phyloP scores from a whole-genome alignment of 192 early-diverging fungal species.

The Coemansia furcata region DNA sequence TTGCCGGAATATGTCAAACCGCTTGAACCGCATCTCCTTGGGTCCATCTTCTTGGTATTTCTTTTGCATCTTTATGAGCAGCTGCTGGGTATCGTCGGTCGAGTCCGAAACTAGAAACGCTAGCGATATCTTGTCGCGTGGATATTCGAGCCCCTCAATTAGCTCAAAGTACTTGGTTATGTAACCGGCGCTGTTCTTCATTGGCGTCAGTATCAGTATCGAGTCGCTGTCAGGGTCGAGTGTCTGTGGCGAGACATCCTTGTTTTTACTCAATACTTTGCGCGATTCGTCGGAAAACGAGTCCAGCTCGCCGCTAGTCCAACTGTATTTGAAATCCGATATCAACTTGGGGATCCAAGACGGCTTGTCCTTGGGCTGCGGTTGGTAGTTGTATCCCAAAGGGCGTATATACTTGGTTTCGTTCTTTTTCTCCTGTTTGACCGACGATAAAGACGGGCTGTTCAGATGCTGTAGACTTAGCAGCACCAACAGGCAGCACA shows the following conservation, averaged over 20 bases:
- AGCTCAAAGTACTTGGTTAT: constrained; percentile 61
- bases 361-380: constrained; percentile 19
- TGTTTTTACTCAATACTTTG: constrained; percentile 24
- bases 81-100: constrained; percentile 57
- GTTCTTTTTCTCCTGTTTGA: not conserved
- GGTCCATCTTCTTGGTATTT: constrained; percentile 47
- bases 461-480: not conserved
- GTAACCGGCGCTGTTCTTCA: constrained; percentile 60
- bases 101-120: constrained; percentile 67
- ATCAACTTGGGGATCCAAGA: constrained; percentile 29
- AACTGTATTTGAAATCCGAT: not conserved
- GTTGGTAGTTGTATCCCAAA: constrained; percentile 21
- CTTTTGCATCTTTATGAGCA: constrained; percentile 36
- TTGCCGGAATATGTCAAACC: constrained; percentile 62
- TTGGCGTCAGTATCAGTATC: constrained; percentile 62
- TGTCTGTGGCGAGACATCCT: constrained; percentile 21
- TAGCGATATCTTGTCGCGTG: constrained; percentile 60
- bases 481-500: constrained; percentile 1
- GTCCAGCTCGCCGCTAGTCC: not conserved
- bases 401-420: constrained; percentile 25
- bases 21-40: constrained; percentile 51
- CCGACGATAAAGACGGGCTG: not conserved
- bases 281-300: constrained; percentile 23
- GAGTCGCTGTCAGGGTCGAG: constrained; percentile 32
- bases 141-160: constrained; percentile 56